Conservation (phyloP, 129 eudicot species). For the Daucus carota region DNA sequence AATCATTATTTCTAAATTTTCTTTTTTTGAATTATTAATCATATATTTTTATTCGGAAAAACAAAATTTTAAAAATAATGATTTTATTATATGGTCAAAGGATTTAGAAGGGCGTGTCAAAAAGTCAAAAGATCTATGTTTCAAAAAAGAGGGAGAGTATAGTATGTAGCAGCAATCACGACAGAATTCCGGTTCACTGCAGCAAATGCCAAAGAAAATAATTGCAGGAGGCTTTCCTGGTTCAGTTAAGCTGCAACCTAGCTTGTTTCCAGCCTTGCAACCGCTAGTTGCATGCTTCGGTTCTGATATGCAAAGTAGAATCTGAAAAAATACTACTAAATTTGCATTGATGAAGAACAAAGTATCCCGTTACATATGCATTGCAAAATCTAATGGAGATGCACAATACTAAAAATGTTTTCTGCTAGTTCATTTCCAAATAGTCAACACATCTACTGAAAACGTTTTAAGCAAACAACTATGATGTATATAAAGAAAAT, state of each 20-base stretch:
- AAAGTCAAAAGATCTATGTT: no score
- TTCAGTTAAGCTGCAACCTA: conserved; percentile 53
- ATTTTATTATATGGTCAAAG: no score
- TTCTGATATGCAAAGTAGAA: neutral
- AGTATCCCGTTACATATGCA: neutral
- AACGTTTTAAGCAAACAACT: neutral
- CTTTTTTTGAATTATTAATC: no score
- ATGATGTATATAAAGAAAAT: neutral
- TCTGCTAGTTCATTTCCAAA: neutral
- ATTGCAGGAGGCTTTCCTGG: conserved; percentile 19
- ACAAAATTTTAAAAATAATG: no score
- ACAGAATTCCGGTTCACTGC: conserved; percentile 70
- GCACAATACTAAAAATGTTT: neutral
- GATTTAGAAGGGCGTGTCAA: no score
- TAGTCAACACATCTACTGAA: neutral
- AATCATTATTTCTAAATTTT: no score
- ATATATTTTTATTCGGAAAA: no score
- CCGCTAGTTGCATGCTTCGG: conserved; percentile 19
- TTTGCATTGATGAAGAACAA: neutral
- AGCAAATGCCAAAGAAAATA: conserved; percentile 71
- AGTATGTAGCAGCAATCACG: no score
- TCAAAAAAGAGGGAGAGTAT: no score
- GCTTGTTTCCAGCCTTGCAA: conserved; percentile 75
- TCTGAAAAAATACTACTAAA: neutral
- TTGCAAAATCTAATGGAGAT: neutral